These are phyloP conservation scores for Arabidopsis thaliana DNA, from an alignment of 345 rosid genomes.

Conservation along the genomic window DNA sequence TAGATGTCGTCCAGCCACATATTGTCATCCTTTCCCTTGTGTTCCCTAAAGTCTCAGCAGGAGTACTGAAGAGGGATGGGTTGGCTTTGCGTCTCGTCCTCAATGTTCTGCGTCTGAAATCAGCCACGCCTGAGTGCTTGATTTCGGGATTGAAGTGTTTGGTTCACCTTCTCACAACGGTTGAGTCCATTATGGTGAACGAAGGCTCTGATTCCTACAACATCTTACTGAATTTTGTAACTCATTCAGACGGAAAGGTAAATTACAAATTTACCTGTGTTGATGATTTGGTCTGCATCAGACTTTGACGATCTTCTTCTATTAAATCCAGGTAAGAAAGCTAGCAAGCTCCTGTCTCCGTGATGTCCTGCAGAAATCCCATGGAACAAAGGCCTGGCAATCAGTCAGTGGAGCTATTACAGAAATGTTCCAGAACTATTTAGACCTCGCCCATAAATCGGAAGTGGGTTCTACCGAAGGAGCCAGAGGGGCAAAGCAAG, in stretches of 20 bases:
- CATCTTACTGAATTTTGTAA: constrained; percentile 50
- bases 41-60: constrained; percentile 57
- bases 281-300: constrained; percentile 5
- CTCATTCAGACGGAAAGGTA: constrained; percentile 74
- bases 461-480: constrained; percentile 54
- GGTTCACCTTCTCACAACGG: constrained; percentile 56
- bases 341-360: constrained; percentile 66
- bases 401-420: constrained; percentile 81
- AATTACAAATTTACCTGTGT: background rate
- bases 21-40: constrained; percentile 61
- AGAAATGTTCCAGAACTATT: constrained; percentile 64
- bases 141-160: constrained; percentile 69
- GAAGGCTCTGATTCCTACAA: constrained; percentile 57
- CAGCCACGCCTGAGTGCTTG: constrained; percentile 52
- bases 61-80: constrained; percentile 60
- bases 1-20: constrained; percentile 61
- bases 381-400: constrained; percentile 52
- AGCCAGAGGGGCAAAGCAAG: constrained; percentile 78
- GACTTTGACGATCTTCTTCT: constrained; percentile 14
- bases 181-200: constrained; percentile 54
- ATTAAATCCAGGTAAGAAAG: constrained; percentile 66
- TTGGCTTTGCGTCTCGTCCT: constrained; percentile 52
- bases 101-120: constrained; percentile 51
- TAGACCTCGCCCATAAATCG: constrained; percentile 75
- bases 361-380: constrained; percentile 62